Conservation (phyloP, 2,329 filamentous ascomycete genomes). For the Aspergillus neotritici region DNA sequence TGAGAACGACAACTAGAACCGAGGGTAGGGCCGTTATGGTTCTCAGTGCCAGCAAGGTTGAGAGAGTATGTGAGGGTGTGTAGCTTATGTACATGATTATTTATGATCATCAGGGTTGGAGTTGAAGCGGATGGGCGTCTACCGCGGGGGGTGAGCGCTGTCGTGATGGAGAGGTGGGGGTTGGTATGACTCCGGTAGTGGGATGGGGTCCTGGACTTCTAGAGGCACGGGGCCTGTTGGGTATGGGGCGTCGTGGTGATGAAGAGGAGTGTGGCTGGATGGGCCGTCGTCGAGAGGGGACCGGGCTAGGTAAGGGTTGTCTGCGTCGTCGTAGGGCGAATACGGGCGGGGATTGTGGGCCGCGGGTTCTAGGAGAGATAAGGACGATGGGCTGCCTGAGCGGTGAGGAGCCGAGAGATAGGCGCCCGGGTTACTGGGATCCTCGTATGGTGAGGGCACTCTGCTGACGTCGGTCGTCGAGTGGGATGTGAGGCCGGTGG, state of each 20-base stretch:
- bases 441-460: slow-evolving; percentile 13
- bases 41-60: neutral
- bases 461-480: too few relatives aligned
- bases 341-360: slow-evolving; percentile 11
- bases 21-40: neutral
- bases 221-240: slow-evolving; percentile 19
- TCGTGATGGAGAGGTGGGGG: slow-evolving; percentile 23
- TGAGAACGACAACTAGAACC: too few relatives aligned
- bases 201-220: slow-evolving; percentile 27
- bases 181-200: slow-evolving; percentile 27
- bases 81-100: slow-evolving; percentile 7
- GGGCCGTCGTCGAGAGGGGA: slow-evolving; percentile 14
- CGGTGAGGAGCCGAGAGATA: slow-evolving; percentile 6
- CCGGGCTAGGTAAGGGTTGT: slow-evolving; percentile 12
- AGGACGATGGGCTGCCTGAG: slow-evolving; percentile 7
- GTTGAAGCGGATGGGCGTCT: neutral
- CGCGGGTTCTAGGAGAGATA: slow-evolving; percentile 9
- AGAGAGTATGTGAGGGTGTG: neutral
- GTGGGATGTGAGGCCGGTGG: slow-evolving; percentile 24
- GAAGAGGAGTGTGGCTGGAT: slow-evolving; percentile 7
- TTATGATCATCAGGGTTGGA: neutral
- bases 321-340: slow-evolving; percentile 15
- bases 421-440: neutral
- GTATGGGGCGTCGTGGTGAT: slow-evolving; percentile 13
- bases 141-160: slow-evolving; percentile 9